Percentiles rank a stretch among this genome's conserved stretches.
These are phyloP conservation scores for Wickerhamiella shivajii DNA, from an alignment of 805 yeast species.

Conservation along the genomic window DNA sequence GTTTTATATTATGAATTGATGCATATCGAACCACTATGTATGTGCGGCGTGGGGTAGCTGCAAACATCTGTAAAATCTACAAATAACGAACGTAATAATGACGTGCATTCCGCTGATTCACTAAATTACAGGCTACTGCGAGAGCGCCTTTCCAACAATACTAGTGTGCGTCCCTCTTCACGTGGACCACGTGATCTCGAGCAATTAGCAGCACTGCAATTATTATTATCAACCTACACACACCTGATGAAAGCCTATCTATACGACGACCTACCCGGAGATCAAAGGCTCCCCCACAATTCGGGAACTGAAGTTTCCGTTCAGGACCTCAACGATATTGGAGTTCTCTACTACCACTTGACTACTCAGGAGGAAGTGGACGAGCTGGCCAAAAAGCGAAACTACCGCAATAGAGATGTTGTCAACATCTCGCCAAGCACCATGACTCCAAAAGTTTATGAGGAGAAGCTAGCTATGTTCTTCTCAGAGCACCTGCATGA, in stretches of 20 bases:
- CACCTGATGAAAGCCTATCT: conserved; percentile 18
- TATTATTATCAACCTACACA: no score
- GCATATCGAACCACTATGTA: not conserved
- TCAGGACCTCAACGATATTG: conserved; percentile 40
- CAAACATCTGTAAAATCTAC: no score
- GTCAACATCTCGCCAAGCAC: conserved; percentile 45
- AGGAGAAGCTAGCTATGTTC: conserved; percentile 51
- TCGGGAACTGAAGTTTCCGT: conserved; percentile 44
- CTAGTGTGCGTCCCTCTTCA: not conserved
- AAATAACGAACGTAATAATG: no score
- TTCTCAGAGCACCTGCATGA: conserved; percentile 85
- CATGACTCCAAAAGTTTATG: conserved; percentile 49
- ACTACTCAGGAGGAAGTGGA: conserved; percentile 42
- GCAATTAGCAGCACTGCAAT: no score
- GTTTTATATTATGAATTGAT: not conserved
- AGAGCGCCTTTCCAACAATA: not conserved
- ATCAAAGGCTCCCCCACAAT: conserved; percentile 18
- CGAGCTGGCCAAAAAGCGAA: conserved; percentile 48
- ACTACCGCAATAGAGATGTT: conserved; percentile 68
- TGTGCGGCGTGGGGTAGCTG: no score
- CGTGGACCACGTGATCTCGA: no score
- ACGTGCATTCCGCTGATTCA: no score
- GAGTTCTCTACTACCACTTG: conserved; percentile 50
- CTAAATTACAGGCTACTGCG: no score
- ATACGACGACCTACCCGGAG: conserved; percentile 16